Base-by-base conservation (phyloP, 192 early-diverging fungal species). In the Cladochytrium replicatum region DNA sequence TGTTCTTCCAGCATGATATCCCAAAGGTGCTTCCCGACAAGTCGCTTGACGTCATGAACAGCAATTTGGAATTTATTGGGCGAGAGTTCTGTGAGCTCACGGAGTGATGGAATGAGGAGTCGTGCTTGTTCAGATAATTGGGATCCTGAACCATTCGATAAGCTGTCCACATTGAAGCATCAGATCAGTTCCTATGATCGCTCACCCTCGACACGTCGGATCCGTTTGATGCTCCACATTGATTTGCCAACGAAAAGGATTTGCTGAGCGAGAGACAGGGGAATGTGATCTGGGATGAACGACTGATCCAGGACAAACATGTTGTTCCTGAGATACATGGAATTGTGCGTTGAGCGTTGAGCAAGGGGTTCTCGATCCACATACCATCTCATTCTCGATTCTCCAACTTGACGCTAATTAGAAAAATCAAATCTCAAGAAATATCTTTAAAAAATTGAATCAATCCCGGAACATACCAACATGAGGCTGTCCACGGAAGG, bases 241-340 rank as follows among this genome's bases (percentile, higher is more conserved):
- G 80, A 73, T 55, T 78, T 82, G 2, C 84, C 84, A 27, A 82
- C 66, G 63, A 83, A 87, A 13, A 84, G 54, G 50, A 87, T 73
- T 13, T 68, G 71, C 26, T 81, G 55, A 1, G 74, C 80, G n/a
- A 82, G 30, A 0, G 45, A 27, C 0, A 27, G 29, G 15, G 79
- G 69, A 34, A 87, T 66, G 54, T 79, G 69, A 3, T 34, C 30
- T 17, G 82, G 82, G 4, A 78, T 47, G 32, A 68, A 52, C 3
- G 45, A 34, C 3, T 66, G 46, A 3, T 70, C 67, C 1, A 85
- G 32, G 0, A 42, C 45, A 37, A 71, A 81, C 25, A 71, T 51
- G 32, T 64, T 48, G 15, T 80, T 60, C 75, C 81, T 64, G 34
- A 30, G n/a, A 55, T 57, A n/a, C n/a, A n/a, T n/a, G n/a, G n/a